phyloP scores from a whole-genome alignment of 129 eudicot genomes.

The Flaveria robusta region DNA sequence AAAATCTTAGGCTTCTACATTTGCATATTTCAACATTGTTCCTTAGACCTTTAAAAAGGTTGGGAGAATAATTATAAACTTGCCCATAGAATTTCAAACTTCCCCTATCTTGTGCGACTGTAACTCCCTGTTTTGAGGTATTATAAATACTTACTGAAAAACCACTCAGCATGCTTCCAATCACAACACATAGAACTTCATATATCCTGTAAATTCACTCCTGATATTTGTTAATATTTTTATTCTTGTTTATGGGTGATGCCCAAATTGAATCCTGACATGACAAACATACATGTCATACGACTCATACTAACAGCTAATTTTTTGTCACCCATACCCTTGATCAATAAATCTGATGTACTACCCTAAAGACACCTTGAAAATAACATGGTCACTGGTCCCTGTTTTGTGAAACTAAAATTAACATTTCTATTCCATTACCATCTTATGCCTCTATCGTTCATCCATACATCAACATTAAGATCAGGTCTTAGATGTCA shows the following conservation, averaged over 20 bases:
- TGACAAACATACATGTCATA: background rate
- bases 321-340: background rate
- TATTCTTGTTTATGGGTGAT: background rate
- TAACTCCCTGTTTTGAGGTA: background rate
- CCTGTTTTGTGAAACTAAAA: too few species aligned
- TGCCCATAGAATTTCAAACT: background rate
- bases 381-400: background rate
- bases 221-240: background rate
- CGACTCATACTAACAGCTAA: background rate
- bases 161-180: background rate
- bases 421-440: too few species aligned
- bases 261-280: background rate
- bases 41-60: background rate
- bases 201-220: background rate
- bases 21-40: background rate
- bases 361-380: background rate
- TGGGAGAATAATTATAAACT: background rate
- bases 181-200: background rate
- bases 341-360: background rate
- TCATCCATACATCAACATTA: background rate
- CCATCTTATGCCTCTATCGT: too few species aligned
- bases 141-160: background rate
- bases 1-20: background rate
- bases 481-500: background rate
- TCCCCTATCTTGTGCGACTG: background rate